phyloP scores from a whole-genome alignment of 2,329 filamentous ascomycete species.

The Ophiostoma sp. region DNA sequence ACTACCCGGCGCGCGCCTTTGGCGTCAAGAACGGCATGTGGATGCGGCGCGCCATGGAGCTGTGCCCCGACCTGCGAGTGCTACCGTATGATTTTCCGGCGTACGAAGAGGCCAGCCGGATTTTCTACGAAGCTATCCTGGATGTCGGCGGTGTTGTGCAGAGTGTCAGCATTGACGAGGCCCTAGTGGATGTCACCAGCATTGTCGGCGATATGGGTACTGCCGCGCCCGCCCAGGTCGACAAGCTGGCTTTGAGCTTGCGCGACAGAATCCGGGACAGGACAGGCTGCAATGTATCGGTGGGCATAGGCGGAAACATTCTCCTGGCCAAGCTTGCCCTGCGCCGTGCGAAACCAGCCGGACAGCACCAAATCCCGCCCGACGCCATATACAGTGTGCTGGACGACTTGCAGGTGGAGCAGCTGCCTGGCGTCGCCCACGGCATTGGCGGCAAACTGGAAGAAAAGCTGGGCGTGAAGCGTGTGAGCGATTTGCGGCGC shows the following conservation, averaged over 20 bases:
- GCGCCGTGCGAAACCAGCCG: conserved; percentile 87
- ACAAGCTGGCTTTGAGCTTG: conserved; percentile 63
- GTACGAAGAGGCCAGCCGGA: conserved; percentile 84
- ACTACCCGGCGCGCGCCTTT: conserved; percentile 69
- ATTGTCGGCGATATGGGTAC: conserved; percentile 57
- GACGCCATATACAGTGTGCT: conserved; percentile 74
- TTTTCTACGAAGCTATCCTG: conserved; percentile 82
- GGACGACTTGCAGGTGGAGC: conserved; percentile 68
- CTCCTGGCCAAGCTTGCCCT: conserved; percentile 86
- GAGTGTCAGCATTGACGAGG: conserved; percentile 96
- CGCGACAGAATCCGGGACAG: conserved; percentile 64
- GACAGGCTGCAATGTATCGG: conserved; percentile 82
- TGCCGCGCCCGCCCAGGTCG: conserved; percentile 53
- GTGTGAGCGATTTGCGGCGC: conserved; percentile 76
- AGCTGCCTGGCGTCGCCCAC: conserved; percentile 86
- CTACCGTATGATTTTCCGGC: conserved; percentile 93
- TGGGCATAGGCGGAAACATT: conserved; percentile 89
- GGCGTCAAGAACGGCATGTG: conserved; percentile 98
- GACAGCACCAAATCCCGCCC: conserved; percentile 81
- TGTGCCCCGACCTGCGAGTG: conserved; percentile 81
- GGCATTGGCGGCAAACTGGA: conserved; percentile 85
- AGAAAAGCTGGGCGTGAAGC: conserved; percentile 68
- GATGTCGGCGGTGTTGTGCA: conserved; percentile 78
- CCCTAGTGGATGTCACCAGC: conserved; percentile 74
- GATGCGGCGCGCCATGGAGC: conserved; percentile 84